Conservation (phyloP, 2,329 filamentous ascomycete genomes). For the Exophiala spinifera region DNA sequence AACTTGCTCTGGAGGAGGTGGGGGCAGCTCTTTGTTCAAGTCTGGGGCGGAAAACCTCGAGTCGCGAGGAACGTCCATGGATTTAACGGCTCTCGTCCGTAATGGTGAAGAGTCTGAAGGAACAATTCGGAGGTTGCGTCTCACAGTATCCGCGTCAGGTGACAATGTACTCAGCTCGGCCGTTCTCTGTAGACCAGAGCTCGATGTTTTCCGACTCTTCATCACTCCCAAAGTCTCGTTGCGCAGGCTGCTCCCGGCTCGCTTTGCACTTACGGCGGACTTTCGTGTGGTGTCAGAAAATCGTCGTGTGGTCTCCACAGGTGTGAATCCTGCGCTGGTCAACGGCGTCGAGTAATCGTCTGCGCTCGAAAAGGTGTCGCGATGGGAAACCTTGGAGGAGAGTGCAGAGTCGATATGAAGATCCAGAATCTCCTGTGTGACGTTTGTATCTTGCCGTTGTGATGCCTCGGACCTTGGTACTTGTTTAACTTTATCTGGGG, state of each 20-base stretch:
- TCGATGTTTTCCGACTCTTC: slow-evolving; percentile 15
- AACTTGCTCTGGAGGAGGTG: slow-evolving; percentile 13
- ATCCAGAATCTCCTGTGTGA: slow-evolving; percentile 22
- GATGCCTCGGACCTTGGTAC: slow-evolving; percentile 21
- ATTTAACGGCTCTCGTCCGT: slow-evolving; percentile 11
- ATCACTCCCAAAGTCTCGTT: slow-evolving; percentile 15
- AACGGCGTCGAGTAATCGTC: slow-evolving; percentile 27
- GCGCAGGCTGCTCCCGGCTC: slow-evolving; percentile 22
- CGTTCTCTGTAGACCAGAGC: slow-evolving; percentile 10
- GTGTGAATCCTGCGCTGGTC: slow-evolving; percentile 30
- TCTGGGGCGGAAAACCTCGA: slow-evolving; percentile 15
- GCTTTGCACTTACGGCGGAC: slow-evolving; percentile 18
- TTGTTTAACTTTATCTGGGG: slow-evolving; percentile 24
- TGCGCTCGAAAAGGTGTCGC: slow-evolving; percentile 19
- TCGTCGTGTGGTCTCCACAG: slow-evolving; percentile 24
- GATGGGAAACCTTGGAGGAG: slow-evolving; percentile 24
- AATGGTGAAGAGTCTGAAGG: slow-evolving; percentile 10
- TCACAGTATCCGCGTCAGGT: slow-evolving; percentile 12
- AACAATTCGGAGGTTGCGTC: slow-evolving; percentile 18
- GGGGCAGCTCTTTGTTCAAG: slow-evolving; percentile 25
- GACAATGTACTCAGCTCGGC: slow-evolving; percentile 13
- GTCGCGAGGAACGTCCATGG: slow-evolving; percentile 12
- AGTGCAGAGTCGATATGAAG: slow-evolving; percentile 20
- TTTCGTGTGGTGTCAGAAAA: slow-evolving; percentile 27
- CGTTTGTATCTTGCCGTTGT: slow-evolving; percentile 9